These are phyloP conservation scores for Verticillium zaregamsianum DNA, from an alignment of 2,329 filamentous ascomycete species.

Conservation along the genomic window DNA sequence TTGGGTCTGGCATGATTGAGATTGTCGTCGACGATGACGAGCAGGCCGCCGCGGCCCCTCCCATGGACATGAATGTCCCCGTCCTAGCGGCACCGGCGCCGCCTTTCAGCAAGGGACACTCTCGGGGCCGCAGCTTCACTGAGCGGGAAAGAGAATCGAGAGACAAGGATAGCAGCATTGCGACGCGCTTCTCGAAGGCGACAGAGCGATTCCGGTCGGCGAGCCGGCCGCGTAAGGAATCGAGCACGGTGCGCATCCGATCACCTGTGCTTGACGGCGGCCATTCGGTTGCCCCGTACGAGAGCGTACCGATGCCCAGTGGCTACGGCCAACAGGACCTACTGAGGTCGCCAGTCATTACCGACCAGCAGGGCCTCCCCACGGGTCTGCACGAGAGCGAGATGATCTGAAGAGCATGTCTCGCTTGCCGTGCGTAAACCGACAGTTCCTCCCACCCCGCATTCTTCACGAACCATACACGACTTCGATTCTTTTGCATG, in stretches of 20 bases:
- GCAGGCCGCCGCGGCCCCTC: slow-evolving; percentile 24
- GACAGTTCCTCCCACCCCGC: background rate
- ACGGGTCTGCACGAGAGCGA: slow-evolving; percentile 51
- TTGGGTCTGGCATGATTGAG: slow-evolving; percentile 56
- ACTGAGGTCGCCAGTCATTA: background rate
- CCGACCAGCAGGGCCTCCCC: slow-evolving; percentile 30
- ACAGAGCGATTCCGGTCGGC: slow-evolving; percentile 58
- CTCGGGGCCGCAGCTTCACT: slow-evolving; percentile 51
- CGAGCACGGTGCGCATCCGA: slow-evolving; percentile 23
- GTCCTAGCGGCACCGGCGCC: slow-evolving; percentile 41
- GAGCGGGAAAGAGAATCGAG: slow-evolving; percentile 22
- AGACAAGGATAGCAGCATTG: slow-evolving; percentile 37
- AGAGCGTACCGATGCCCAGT: slow-evolving; percentile 34
- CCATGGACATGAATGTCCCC: slow-evolving; percentile 38
- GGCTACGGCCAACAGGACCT: slow-evolving; percentile 4
- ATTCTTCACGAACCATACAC: slow-evolving; percentile 12
- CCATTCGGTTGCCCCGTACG: slow-evolving; percentile 33
- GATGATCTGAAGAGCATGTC: slow-evolving; percentile 41
- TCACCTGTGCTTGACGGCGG: slow-evolving; percentile 34
- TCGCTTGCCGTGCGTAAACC: background rate
- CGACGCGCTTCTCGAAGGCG: slow-evolving; percentile 51
- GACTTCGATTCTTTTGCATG: slow-evolving; percentile 27
- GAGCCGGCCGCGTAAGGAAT: slow-evolving; percentile 46
- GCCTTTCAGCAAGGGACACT: slow-evolving; percentile 39
- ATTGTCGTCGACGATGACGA: slow-evolving; percentile 63